These are phyloP conservation scores for Alternaria panax DNA, from an alignment of 2,329 filamentous ascomycete genomes.

Conservation along the genomic window DNA sequence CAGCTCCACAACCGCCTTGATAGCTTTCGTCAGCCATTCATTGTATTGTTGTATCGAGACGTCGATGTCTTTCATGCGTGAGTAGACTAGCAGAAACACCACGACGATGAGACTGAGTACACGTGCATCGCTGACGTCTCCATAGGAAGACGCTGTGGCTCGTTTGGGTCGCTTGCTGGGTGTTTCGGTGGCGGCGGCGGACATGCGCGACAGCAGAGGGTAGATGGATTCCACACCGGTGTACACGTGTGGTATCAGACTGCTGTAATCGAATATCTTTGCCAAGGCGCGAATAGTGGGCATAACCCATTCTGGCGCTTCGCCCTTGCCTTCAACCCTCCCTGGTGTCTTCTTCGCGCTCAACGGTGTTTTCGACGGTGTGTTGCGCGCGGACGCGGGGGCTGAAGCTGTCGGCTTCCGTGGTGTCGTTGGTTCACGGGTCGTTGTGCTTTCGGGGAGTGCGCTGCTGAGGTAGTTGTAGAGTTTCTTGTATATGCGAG, in stretches of 20 bases:
- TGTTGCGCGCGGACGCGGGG: slow-evolving; percentile 31
- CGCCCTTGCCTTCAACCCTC: slow-evolving; percentile 21
- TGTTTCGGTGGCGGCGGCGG: slow-evolving; percentile 40
- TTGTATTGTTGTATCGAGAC: slow-evolving; percentile 42
- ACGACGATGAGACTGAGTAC: slow-evolving; percentile 63
- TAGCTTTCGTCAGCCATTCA: slow-evolving; percentile 52
- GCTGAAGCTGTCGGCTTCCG: slow-evolving; percentile 38
- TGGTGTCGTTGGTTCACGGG: slow-evolving; percentile 41
- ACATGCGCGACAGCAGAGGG: slow-evolving; percentile 43
- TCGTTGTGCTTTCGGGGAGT: slow-evolving; percentile 57
- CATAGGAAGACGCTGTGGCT: slow-evolving; percentile 29
- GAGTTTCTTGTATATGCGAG: slow-evolving; percentile 76
- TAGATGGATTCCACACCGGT: slow-evolving; percentile 71
- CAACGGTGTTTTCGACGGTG: slow-evolving; percentile 34
- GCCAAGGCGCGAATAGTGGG: slow-evolving; percentile 72
- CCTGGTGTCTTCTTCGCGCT: slow-evolving; percentile 33
- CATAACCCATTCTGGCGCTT: slow-evolving; percentile 67
- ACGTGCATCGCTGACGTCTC: slow-evolving; percentile 28
- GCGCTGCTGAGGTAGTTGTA: slow-evolving; percentile 80
- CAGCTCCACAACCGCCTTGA: slow-evolving; percentile 59
- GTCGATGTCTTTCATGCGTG: slow-evolving; percentile 50
- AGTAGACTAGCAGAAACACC: slow-evolving; percentile 67
- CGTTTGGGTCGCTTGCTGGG: slow-evolving; percentile 59
- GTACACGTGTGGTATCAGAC: slow-evolving; percentile 74
- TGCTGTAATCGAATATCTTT: slow-evolving; percentile 65